These are phyloP conservation scores for Noccaea bulbosa DNA, from an alignment of 345 rosid genomes.

Conservation along the genomic window DNA sequence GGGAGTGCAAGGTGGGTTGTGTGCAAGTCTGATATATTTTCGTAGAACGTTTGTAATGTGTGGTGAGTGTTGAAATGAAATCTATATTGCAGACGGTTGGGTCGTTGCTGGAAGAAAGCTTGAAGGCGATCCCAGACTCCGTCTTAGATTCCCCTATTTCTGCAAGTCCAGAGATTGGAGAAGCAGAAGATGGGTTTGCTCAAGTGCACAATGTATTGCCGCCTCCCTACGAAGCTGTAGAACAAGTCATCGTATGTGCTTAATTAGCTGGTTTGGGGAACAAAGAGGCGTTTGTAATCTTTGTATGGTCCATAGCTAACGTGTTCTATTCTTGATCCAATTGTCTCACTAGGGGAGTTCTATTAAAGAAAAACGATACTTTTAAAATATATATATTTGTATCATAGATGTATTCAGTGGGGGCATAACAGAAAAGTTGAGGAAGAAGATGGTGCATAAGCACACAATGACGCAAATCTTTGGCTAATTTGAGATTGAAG, in stretches of 20 bases:
- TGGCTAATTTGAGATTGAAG: no score
- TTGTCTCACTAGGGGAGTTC: no score
- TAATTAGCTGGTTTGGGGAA: conserved; percentile 38
- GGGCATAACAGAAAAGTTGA: no score
- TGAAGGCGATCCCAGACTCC: conserved; percentile 69
- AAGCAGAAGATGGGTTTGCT: conserved; percentile 59
- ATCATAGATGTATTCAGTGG: no score
- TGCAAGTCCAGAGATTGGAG: conserved; percentile 43
- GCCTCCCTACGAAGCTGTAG: conserved; percentile 53
- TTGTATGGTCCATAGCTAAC: background rate
- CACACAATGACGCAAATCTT: no score
- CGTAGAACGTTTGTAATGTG: background rate
- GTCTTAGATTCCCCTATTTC: conserved; percentile 69
- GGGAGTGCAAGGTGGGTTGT: conserved; percentile 76
- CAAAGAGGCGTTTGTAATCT: conserved; percentile 16
- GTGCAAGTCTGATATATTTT: conserved; percentile 20
- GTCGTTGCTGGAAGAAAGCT: conserved; percentile 79
- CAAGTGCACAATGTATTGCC: conserved; percentile 58
- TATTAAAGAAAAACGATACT: no score
- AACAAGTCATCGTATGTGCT: conserved; percentile 50
- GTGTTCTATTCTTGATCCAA: background rate
- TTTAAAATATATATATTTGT: no score
- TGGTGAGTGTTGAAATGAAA: conserved; percentile 3
- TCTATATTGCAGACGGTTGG: conserved; percentile 64
- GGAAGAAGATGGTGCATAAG: no score